phyloP scores from a whole-genome alignment of 1,139 yeast species.

The Pichiaceae sp. region DNA sequence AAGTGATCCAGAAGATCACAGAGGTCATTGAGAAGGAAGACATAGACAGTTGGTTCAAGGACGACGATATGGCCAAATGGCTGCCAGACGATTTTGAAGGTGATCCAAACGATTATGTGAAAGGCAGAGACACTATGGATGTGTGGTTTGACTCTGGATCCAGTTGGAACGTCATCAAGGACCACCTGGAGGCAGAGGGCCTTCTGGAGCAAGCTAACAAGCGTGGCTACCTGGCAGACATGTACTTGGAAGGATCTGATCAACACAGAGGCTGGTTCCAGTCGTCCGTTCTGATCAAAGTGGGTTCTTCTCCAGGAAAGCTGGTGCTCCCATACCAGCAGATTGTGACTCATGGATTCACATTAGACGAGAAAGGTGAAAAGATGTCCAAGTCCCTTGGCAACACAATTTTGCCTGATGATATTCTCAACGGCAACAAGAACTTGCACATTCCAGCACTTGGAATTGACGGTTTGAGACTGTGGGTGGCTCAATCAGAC shows the following conservation, averaged over 20 bases:
- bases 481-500: conserved; percentile 88
- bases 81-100: conserved; percentile 40
- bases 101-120: conserved; percentile 36
- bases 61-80: conserved; percentile 55
- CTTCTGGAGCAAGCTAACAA: conserved; percentile 23
- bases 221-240: conserved; percentile 50
- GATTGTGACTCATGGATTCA: conserved; percentile 89
- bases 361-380: conserved; percentile 73
- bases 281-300: conserved; percentile 76
- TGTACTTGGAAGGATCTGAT: conserved; percentile 89
- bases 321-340: conserved; percentile 63
- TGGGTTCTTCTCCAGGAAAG: conserved; percentile 31
- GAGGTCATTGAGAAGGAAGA: conserved; percentile 44
- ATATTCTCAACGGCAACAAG: conserved; percentile 59
- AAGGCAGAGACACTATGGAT: conserved; percentile 91
- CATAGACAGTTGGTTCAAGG: conserved; percentile 74
- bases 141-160: conserved; percentile 99
- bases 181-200: conserved; percentile 26
- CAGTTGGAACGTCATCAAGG: conserved; percentile 67
- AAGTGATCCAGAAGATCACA: conserved; percentile 47
- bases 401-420: conserved; percentile 63
- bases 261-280: conserved; percentile 99
- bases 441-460: conserved; percentile 52
- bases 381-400: conserved; percentile 96
- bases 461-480: conserved; percentile 86